Conservation (phyloP, 208 protist species). For the Herpetomonas muscarum region DNA sequence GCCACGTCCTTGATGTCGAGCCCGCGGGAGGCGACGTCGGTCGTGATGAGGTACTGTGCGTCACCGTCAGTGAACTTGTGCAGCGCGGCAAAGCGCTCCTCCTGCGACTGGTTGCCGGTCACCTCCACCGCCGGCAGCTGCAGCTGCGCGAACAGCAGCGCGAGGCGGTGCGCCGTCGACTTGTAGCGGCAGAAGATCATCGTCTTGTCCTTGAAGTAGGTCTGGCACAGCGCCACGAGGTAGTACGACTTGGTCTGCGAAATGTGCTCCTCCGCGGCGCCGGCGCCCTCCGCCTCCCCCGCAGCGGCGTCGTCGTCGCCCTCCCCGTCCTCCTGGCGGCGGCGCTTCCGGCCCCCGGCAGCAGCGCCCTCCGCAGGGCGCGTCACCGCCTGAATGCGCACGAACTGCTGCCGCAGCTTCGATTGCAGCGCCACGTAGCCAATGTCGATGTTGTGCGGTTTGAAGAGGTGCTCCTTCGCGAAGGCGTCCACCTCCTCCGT, state of each 20-base stretch:
- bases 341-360: slow-evolving; percentile 23
- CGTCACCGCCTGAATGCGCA: slow-evolving; percentile 42
- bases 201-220: slow-evolving; percentile 70
- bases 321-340: slow-evolving; percentile 3
- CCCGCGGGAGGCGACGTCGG: slow-evolving; percentile 91
- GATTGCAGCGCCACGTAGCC: slow-evolving; percentile 88
- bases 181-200: slow-evolving; percentile 89
- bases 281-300: slow-evolving; percentile 4
- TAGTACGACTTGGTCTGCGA: slow-evolving; percentile 77
- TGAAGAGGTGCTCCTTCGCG: slow-evolving; percentile 79
- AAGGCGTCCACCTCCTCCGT: slow-evolving; percentile 86
- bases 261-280: slow-evolving; percentile 37
- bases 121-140: slow-evolving; percentile 72
- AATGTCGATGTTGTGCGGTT: slow-evolving; percentile 84
- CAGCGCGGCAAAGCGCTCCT: slow-evolving; percentile 75
- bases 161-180: slow-evolving; percentile 77
- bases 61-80: slow-evolving; percentile 73
- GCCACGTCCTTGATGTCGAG: slow-evolving; percentile 97
- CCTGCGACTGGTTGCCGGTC: slow-evolving; percentile 82
- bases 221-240: slow-evolving; percentile 72
- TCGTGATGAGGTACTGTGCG: slow-evolving; percentile 89
- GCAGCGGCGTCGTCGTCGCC: neutral
- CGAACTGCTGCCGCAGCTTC: slow-evolving; percentile 86
- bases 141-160: slow-evolving; percentile 71
- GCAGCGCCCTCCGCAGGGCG: slow-evolving; percentile 21